phyloP scores from a whole-genome alignment of 129 eudicot genomes.

The Rutidosis leptorrhynchoides region DNA sequence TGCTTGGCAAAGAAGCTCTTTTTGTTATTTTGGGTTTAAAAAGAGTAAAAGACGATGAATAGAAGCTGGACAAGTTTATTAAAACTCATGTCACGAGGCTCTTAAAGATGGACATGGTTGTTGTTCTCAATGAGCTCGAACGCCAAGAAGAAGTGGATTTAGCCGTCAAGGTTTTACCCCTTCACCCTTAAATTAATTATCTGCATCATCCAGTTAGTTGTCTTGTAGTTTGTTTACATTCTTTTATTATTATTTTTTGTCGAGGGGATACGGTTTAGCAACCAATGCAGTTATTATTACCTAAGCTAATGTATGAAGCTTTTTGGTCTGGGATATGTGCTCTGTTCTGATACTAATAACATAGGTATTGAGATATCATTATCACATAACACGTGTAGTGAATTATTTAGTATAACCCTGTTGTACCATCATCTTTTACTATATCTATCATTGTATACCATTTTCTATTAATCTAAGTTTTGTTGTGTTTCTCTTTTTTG shows the following conservation, averaged over 20 bases:
- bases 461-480: no score
- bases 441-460: not conserved
- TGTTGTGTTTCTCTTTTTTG: no score
- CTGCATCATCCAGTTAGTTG: not conserved
- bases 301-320: not conserved
- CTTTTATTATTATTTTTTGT: conserved; percentile 2
- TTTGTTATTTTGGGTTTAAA: no score
- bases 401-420: no score
- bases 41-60: no score
- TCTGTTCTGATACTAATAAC: not conserved
- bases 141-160: conserved; percentile 69
- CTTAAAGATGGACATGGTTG: conserved; percentile 78
- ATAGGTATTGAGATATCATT: conserved; percentile 1
- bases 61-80: conserved; percentile 56
- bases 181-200: not conserved
- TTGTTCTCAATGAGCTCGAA: conserved; percentile 79
- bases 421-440: no score
- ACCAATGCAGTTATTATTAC: not conserved
- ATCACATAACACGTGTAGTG: not conserved
- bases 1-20: conserved; percentile 86
- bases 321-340: not conserved
- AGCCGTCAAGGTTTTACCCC: conserved; percentile 67
- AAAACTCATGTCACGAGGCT: conserved; percentile 73
- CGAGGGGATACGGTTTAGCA: not conserved
- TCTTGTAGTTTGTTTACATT: conserved; percentile 10